Percentiles rank a stretch among this genome's conserved stretches.
Conservation (phyloP, 73 alveolate genomes). For the Uronychia setigera region DNA sequence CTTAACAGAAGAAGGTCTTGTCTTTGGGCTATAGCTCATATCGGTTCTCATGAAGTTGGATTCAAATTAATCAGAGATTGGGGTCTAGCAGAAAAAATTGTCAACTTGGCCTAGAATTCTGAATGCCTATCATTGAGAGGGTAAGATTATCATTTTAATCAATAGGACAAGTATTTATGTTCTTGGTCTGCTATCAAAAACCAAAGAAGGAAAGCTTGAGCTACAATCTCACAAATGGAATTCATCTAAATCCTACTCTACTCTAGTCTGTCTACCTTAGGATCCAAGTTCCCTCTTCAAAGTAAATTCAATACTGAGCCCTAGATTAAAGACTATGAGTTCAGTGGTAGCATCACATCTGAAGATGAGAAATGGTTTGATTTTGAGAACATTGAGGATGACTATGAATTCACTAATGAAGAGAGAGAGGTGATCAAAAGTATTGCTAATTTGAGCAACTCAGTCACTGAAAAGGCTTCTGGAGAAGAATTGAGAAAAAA, state of each 20-base stretch:
- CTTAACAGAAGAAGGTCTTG: slow-evolving; percentile 47
- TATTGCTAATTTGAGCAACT: slow-evolving; percentile 33
- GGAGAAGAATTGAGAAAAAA: slow-evolving; percentile 38
- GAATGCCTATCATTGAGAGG: slow-evolving; percentile 56
- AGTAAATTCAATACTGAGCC: not conserved
- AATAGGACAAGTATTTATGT: slow-evolving; percentile 53
- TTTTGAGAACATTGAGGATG: slow-evolving; percentile 5
- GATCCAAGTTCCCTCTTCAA: slow-evolving; percentile 26
- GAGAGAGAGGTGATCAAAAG: slow-evolving; percentile 41
- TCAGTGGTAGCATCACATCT: slow-evolving; percentile 32
- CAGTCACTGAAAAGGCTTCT: slow-evolving; percentile 41
- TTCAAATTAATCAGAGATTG: slow-evolving; percentile 39
- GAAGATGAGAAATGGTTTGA: slow-evolving; percentile 27
- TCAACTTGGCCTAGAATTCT: slow-evolving; percentile 54
- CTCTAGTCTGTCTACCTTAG: slow-evolving; percentile 33
- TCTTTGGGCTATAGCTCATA: slow-evolving; percentile 73
- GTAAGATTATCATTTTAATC: slow-evolving; percentile 16
- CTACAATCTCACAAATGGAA: slow-evolving; percentile 49
- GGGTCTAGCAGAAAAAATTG: slow-evolving; percentile 39
- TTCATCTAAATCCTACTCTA: slow-evolving; percentile 24
- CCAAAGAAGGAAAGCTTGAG: slow-evolving; percentile 32
- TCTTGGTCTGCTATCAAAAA: slow-evolving; percentile 50
- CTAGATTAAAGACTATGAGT: slow-evolving; percentile 11
- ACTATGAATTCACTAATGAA: slow-evolving; percentile 14
- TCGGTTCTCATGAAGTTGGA: slow-evolving; percentile 70